These are phyloP conservation scores for Pseudogymnoascus sp. DNA, from an alignment of 2,329 filamentous ascomycete genomes.

Conservation along the genomic window DNA sequence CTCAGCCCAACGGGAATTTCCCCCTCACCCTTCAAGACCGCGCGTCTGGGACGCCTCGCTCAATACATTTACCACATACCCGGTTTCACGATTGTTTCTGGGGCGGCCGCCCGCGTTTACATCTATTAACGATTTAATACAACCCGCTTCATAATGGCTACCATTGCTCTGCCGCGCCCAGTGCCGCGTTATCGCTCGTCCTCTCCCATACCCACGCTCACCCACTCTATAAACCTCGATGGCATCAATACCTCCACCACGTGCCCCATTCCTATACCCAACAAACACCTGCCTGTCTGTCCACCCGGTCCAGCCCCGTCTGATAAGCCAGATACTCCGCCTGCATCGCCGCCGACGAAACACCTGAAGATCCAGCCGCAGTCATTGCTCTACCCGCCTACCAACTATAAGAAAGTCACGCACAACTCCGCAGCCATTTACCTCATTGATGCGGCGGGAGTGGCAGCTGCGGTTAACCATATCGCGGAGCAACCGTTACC, in stretches of 20 bases:
- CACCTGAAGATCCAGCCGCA: slow-evolving; percentile 48
- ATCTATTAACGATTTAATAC: slow-evolving; percentile 6
- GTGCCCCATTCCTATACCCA: slow-evolving; percentile 61
- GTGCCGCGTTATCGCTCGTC: slow-evolving; percentile 24
- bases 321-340: slow-evolving; percentile 53
- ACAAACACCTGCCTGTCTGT: slow-evolving; percentile 86
- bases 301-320: slow-evolving; percentile 64
- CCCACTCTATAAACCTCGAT: slow-evolving; percentile 46
- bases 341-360: slow-evolving; percentile 56
- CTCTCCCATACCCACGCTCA: slow-evolving; percentile 41
- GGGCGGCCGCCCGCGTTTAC: background rate
- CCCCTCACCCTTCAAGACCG: background rate
- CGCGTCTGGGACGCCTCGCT: slow-evolving; percentile 8
- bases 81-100: slow-evolving; percentile 9
- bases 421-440: slow-evolving; percentile 55
- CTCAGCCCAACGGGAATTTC: slow-evolving; percentile 2
- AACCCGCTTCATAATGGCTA: slow-evolving; percentile 23
- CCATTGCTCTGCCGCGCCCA: slow-evolving; percentile 28
- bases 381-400: slow-evolving; percentile 70
- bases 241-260: slow-evolving; percentile 44
- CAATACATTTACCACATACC: slow-evolving; percentile 6
- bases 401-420: slow-evolving; percentile 45
- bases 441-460: slow-evolving; percentile 59
- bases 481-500: slow-evolving; percentile 74
- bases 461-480: slow-evolving; percentile 69